These are phyloP conservation scores for Nakazawaea laoshanensis DNA, from an alignment of 805 yeast genomes.

Conservation along the genomic window DNA sequence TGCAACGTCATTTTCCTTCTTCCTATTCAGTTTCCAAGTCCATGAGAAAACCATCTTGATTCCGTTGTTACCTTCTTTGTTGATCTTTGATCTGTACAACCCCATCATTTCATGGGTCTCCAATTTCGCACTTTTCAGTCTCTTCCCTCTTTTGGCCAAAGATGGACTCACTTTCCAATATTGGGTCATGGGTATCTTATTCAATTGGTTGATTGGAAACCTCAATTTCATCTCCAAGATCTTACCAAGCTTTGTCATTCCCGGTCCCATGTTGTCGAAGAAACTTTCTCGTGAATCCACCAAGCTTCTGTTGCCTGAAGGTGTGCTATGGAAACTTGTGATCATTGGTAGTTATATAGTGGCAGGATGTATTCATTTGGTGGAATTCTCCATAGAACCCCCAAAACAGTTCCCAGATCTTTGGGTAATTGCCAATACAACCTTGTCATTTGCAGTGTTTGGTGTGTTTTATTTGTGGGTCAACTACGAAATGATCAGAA, in stretches of 20 bases:
- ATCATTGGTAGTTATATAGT: constrained; percentile 46
- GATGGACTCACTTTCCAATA: constrained; percentile 75
- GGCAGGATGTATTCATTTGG: constrained; percentile 39
- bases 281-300: constrained; percentile 8
- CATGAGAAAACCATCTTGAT: constrained; percentile 89
- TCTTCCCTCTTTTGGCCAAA: constrained; percentile 78
- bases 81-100: constrained; percentile 50
- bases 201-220: constrained; percentile 76
- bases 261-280: constrained; percentile 25
- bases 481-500: constrained; percentile 36
- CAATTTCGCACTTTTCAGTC: constrained; percentile 74
- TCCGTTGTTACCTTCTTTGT: constrained; percentile 78
- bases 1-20: constrained; percentile 81
- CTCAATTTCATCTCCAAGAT: constrained; percentile 44
- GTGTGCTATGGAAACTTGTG: constrained; percentile 38
- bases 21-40: constrained; percentile 87
- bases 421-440: constrained; percentile 72
- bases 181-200: constrained; percentile 45
- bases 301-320: constrained; percentile 34
- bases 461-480: constrained; percentile 77
- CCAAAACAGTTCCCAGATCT: constrained; percentile 70
- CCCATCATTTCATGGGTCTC: constrained; percentile 82
- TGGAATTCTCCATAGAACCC: constrained; percentile 44
- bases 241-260: constrained; percentile 30
- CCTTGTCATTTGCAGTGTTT: constrained; percentile 72